These are phyloP conservation scores for Colletotrichum phormii DNA, from an alignment of 2,329 filamentous ascomycete species.

Conservation along the genomic window DNA sequence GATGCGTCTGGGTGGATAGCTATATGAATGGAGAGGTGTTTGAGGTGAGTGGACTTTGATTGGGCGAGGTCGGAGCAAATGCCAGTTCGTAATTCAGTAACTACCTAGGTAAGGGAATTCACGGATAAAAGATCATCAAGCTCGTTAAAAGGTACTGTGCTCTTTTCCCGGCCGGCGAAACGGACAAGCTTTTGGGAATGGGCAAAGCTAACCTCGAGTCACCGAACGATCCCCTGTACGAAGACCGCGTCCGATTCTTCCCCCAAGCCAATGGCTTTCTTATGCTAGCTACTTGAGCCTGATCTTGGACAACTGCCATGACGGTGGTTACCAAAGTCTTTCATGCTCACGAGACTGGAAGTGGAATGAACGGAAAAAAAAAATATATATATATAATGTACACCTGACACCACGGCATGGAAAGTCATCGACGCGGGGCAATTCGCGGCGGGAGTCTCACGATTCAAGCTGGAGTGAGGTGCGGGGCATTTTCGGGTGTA, in stretches of 20 bases:
- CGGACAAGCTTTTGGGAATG: neutral
- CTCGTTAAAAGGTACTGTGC: slow-evolving; percentile 9
- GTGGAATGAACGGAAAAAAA: too few species aligned
- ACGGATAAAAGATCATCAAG: neutral
- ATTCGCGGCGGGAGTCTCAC: slow-evolving; percentile 1
- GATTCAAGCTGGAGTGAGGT: slow-evolving; percentile 2
- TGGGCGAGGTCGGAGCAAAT: neutral
- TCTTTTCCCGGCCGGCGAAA: neutral
- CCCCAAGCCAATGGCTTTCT: neutral
- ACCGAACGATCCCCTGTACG: neutral
- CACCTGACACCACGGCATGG: neutral
- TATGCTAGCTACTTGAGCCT: neutral
- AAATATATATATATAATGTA: too few species aligned
- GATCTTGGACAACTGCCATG: too few species aligned
- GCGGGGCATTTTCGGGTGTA: neutral
- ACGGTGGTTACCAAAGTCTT: too few species aligned
- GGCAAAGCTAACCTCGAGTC: neutral
- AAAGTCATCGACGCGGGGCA: slow-evolving; percentile 12
- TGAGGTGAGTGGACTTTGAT: neutral
- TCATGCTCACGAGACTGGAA: too few species aligned
- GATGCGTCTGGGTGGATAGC: slow-evolving; percentile 2
- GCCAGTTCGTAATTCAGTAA: neutral
- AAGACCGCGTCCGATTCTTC: neutral
- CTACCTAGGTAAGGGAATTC: too few species aligned
- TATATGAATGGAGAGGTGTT: neutral